These are phyloP conservation scores for Pisolithus orientalis DNA, from an alignment of 768 basidiomycete species.

Conservation along the genomic window DNA sequence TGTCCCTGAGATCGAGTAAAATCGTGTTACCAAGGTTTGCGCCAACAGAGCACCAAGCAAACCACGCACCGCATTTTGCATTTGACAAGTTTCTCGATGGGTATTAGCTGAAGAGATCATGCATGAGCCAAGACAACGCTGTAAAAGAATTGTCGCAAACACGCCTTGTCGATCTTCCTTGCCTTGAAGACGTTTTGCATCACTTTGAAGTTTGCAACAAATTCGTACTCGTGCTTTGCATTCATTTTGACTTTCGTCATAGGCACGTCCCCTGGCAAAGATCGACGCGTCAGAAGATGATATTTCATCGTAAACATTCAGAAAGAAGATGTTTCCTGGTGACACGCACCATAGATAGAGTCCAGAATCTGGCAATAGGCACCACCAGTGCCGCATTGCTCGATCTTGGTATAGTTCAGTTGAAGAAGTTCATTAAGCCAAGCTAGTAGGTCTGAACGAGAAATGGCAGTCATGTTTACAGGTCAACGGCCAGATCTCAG, in stretches of 20 bases:
- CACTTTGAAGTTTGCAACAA: constrained; percentile 90
- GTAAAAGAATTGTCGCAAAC: constrained; percentile 11
- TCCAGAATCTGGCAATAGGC: constrained; percentile 96
- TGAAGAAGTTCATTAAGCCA: constrained; percentile 96
- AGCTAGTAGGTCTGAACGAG: constrained; percentile 78
- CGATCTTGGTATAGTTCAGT: constrained; percentile 86
- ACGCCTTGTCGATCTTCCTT: constrained; percentile 91
- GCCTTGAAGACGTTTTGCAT: constrained; percentile 88
- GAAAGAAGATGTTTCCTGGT: constrained; percentile 6
- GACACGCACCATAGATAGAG: constrained; percentile 77
- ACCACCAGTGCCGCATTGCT: constrained; percentile 86
- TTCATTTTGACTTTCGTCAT: constrained; percentile 93
- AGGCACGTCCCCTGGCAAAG: constrained; percentile 70
- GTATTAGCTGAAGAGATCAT: constrained; percentile 64
- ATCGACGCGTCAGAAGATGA: constrained; percentile 6
- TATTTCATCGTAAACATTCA: constrained; percentile 13
- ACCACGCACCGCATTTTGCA: constrained; percentile 96
- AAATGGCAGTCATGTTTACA: constrained; percentile 49
- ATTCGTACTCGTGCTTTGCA: constrained; percentile 95
- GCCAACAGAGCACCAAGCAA: background rate
- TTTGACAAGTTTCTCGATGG: constrained; percentile 88
- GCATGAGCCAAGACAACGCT: constrained; percentile 4
- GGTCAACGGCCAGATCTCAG: constrained; percentile 5
- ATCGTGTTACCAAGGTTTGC: constrained; percentile 8
- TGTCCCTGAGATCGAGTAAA: constrained; percentile 56